These are phyloP conservation scores for Tolypocladium ovalisporum DNA, from an alignment of 2,329 filamentous ascomycete species.

Conservation along the genomic window DNA sequence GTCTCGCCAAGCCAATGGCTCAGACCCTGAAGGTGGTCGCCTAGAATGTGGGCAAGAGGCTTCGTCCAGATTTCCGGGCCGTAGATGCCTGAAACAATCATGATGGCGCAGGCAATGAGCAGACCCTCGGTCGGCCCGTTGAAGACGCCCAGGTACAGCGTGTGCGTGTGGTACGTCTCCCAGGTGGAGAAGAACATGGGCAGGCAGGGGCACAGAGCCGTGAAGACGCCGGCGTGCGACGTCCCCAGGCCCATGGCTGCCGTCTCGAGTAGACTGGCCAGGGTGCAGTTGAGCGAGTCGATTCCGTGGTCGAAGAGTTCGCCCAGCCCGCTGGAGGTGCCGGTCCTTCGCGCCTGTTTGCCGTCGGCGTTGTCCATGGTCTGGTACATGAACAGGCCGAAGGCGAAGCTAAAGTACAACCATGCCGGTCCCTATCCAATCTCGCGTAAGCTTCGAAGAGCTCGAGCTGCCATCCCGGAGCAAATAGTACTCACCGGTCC, in stretches of 20 bases:
- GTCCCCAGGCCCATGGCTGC: conserved; percentile 87
- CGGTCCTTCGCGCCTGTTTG: conserved; percentile 90
- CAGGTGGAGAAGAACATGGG: conserved; percentile 99
- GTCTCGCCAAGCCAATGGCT: conserved; percentile 54
- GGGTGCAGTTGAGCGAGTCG: conserved; percentile 93
- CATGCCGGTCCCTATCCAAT: conserved; percentile 64
- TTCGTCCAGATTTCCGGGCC: conserved; percentile 81
- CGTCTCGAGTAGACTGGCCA: conserved; percentile 82
- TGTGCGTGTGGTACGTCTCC: conserved; percentile 99
- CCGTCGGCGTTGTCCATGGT: conserved; percentile 99
- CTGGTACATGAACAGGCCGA: conserved; percentile 96
- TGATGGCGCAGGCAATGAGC: conserved; percentile 75
- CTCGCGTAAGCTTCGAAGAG: neutral
- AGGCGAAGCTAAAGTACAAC: conserved; percentile 92
- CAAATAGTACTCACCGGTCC: conserved; percentile 57
- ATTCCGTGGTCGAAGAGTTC: conserved; percentile 99
- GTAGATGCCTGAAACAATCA: conserved; percentile 78
- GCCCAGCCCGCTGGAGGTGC: conserved; percentile 86
- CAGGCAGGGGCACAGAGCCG: conserved; percentile 78
- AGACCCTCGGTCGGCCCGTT: conserved; percentile 96
- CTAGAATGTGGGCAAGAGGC: conserved; percentile 60
- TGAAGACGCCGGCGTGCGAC: conserved; percentile 78
- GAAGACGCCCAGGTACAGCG: conserved; percentile 88
- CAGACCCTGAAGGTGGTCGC: conserved; percentile 37
- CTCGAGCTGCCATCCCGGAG: neutral